Evolutionary conservation across 1,139 yeast species (phyloP).

Genomic region (Magnusiomyces tetraspermus): DNA sequence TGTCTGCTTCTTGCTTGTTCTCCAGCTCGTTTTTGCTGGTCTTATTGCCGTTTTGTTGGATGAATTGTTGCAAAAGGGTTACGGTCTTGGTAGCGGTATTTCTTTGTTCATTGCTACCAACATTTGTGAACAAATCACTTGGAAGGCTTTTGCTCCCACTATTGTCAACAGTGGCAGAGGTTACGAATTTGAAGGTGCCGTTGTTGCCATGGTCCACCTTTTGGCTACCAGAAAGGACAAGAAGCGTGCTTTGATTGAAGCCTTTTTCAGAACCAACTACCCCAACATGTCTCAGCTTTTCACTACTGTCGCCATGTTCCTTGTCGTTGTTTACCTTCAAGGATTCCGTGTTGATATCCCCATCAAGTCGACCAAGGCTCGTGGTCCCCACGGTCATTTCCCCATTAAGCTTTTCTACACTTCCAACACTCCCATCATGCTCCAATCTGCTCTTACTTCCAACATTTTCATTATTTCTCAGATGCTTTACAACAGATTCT

Average conservation of each 20-base stretch:
- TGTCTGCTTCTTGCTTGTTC: slow-evolving; percentile 75
- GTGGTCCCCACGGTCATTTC: slow-evolving; percentile 87
- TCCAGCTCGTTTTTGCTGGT: slow-evolving; percentile 94
- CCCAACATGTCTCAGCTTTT: slow-evolving; percentile 92
- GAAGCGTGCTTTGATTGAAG: slow-evolving; percentile 84
- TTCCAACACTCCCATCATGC: slow-evolving; percentile 93
- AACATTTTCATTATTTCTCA: slow-evolving; percentile 89
- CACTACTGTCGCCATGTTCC: slow-evolving; percentile 73
- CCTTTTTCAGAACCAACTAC: slow-evolving; percentile 84
- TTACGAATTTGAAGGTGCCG: slow-evolving; percentile 93
- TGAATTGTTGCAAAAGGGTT: slow-evolving; percentile 93
- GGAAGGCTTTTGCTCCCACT: slow-evolving; percentile 98
- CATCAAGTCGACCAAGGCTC: slow-evolving; percentile 82
- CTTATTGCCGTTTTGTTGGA: slow-evolving; percentile 83
- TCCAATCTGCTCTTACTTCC: slow-evolving; percentile 88
- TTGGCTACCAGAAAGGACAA: slow-evolving; percentile 83
- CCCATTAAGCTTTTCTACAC: slow-evolving; percentile 95
- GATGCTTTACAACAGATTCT: slow-evolving; percentile 82
- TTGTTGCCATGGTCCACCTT: slow-evolving; percentile 83
- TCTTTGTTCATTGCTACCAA: slow-evolving; percentile 95
- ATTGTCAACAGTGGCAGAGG: slow-evolving; percentile 92
- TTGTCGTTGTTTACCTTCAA: slow-evolving; percentile 83
- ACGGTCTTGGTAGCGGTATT: slow-evolving; percentile 94
- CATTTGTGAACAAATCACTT: slow-evolving; percentile 91
- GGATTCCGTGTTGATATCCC: slow-evolving; percentile 95